phyloP scores from a whole-genome alignment of 306 rosid genomes.

The Citrullus colocynthis region DNA sequence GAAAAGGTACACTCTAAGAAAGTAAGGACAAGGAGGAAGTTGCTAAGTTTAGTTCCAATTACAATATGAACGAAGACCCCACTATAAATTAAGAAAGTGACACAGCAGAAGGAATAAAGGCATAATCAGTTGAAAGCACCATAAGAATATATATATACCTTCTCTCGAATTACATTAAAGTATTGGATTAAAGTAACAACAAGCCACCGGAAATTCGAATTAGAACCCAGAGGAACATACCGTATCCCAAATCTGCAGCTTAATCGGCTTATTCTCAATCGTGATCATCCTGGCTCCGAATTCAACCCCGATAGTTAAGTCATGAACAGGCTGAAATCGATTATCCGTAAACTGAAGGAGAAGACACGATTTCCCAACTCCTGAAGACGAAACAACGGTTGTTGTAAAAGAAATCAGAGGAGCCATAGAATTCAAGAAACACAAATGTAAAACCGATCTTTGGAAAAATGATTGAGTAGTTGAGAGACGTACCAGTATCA shows the following conservation, averaged over 20 bases:
- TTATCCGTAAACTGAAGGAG: conserved; percentile 96
- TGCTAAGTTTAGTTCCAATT: not conserved
- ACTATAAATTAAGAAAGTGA: not conserved
- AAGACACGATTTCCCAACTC: conserved; percentile 97
- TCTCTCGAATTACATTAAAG: not conserved
- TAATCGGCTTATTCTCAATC: conserved; percentile 88
- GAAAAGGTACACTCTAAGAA: not conserved
- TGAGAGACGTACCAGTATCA: conserved; percentile 59
- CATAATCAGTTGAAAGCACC: not conserved
- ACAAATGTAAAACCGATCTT: not conserved
- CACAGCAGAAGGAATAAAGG: not conserved
- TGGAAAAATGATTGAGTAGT: not conserved
- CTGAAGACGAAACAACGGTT: conserved; percentile 14
- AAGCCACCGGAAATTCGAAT: not conserved
- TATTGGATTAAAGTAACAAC: not conserved
- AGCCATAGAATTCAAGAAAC: not conserved
- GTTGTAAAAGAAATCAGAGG: not conserved
- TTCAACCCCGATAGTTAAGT: conserved; percentile 95
- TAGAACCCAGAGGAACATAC: conserved; percentile 28
- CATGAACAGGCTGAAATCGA: conserved; percentile 97
- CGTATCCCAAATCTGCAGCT: conserved; percentile 99
- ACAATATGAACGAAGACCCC: not conserved
- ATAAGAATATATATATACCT: not conserved
- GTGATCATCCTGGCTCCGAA: conserved; percentile 99
- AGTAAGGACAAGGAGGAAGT: not conserved